These are phyloP conservation scores for Suillus sp. DNA, from an alignment of 768 basidiomycete genomes.

Conservation along the genomic window DNA sequence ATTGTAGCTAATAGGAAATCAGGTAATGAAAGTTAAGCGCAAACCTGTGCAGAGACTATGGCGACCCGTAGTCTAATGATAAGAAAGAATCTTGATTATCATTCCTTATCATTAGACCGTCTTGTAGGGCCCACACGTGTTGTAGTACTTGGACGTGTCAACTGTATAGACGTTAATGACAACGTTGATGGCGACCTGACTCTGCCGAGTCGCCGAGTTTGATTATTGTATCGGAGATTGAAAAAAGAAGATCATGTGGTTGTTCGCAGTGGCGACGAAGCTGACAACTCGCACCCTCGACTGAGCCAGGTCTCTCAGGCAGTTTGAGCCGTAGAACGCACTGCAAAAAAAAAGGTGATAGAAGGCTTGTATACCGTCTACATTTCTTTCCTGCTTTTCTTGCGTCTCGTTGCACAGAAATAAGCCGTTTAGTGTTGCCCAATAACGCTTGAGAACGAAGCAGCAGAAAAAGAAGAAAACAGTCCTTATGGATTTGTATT, in stretches of 20 bases:
- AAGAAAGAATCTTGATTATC: neutral
- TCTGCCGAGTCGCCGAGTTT: constrained; percentile 26
- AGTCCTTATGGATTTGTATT: constrained; percentile 49
- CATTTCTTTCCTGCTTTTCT: constrained; percentile 38
- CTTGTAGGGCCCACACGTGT: neutral
- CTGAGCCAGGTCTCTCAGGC: constrained; percentile 42
- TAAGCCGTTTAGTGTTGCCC: constrained; percentile 48
- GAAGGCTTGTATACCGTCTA: constrained; percentile 42
- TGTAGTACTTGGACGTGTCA: neutral
- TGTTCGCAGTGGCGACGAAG: constrained; percentile 33
- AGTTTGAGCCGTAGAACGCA: constrained; percentile 38
- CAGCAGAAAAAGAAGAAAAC: constrained; percentile 43
- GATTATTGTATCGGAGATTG: constrained; percentile 28
- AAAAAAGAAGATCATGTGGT: constrained; percentile 25
- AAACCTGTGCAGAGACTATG: neutral
- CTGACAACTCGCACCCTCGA: constrained; percentile 40
- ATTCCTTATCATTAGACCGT: neutral
- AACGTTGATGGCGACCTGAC: neutral
- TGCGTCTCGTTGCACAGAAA: constrained; percentile 45
- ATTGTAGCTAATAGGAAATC: constrained; percentile 32
- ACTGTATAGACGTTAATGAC: neutral
- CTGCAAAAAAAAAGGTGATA: constrained; percentile 39
- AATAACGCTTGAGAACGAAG: constrained; percentile 45
- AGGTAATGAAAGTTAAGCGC: constrained; percentile 25
- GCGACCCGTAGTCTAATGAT: neutral